Percentiles rank a stretch among this genome's conserved stretches.
These are phyloP conservation scores for Rosa rugosa DNA, from an alignment of 306 rosid genomes.

Conservation along the genomic window DNA sequence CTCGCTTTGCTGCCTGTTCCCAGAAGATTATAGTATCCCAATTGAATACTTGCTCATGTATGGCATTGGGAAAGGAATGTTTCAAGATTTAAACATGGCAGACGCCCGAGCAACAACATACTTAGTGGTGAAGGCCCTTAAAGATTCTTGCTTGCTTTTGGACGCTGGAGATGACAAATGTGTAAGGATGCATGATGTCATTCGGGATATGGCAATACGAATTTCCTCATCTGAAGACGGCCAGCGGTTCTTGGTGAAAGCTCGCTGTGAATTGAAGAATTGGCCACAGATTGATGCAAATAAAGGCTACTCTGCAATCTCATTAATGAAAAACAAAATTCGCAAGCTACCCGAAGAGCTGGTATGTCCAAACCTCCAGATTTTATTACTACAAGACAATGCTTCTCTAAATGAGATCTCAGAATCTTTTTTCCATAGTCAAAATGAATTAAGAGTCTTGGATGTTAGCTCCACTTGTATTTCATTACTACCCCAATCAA, in stretches of 20 bases:
- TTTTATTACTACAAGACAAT: too few species aligned
- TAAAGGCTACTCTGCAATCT: not conserved
- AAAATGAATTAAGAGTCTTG: not conserved
- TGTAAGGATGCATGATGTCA: not conserved
- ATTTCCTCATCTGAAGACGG: not conserved
- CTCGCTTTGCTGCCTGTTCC: too few species aligned
- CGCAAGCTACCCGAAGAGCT: not conserved
- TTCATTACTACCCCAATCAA: not conserved
- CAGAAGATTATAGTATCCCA: too few species aligned
- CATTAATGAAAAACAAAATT: not conserved
- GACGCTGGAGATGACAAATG: too few species aligned
- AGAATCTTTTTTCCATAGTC: not conserved
- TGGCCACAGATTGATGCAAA: not conserved
- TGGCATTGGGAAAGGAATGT: too few species aligned
- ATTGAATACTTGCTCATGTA: too few species aligned
- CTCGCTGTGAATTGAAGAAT: too few species aligned
- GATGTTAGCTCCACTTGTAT: not conserved
- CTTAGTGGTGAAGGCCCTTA: not conserved
- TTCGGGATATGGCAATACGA: not conserved
- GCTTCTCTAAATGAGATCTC: not conserved
- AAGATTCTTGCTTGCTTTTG: not conserved
- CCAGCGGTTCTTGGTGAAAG: not conserved
- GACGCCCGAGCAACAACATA: not conserved
- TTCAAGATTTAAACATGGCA: not conserved
- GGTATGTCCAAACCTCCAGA: not conserved